Evolutionary conservation across 2,329 filamentous ascomycete species (phyloP), one percentile per base, ranked within the genome.

Genomic region (Calonectria honghensis): DNA sequence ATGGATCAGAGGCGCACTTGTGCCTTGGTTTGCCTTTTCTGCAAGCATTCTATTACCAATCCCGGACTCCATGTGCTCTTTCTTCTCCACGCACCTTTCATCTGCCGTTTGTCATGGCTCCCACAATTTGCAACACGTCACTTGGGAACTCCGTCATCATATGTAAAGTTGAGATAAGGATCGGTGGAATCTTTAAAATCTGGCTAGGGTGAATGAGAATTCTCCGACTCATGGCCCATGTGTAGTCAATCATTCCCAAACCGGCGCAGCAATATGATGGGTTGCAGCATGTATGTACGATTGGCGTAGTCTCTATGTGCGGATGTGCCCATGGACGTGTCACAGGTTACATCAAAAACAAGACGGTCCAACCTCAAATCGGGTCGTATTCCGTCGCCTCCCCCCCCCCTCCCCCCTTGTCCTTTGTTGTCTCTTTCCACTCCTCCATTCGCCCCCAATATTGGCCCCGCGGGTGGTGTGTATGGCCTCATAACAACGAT

Each of bases 221-320:
- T 63, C 57, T 27, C 57, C 24, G 24, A 10, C 5, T 14, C 24
- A 29, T 27, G n/a, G 3, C 41, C 41, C 41, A 45, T 45, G 18
- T 5, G 7, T 41, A 11, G n/a, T 41, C 13, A 41, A 31, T 41
- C 35, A 29, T 27, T 63, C n/a, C 37, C 24, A 63, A 63, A 27
- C 27, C 16, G n/a, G 57, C 24, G 27, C n/a, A n/a, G 14, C n/a
- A 18, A 37, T 16, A 63, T 41, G 35, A 63, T 63, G 57, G 35
- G 24, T 63, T 63, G 57, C 57, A 63, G 57, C n/a, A 63, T 63
- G 35, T n/a, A 32, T 45, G 24, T 54, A 65, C 50, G 29, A 45
- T 57, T 57, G 35, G 27, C 35, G 29, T 32, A 65, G 32, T 51
- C n/a, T 57, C 50, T 57, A 68, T 68, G 66, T 54, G 52, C 50